Base-by-base conservation (phyloP, 768 basidiomycete genomes). In the Mycena amicta region DNA sequence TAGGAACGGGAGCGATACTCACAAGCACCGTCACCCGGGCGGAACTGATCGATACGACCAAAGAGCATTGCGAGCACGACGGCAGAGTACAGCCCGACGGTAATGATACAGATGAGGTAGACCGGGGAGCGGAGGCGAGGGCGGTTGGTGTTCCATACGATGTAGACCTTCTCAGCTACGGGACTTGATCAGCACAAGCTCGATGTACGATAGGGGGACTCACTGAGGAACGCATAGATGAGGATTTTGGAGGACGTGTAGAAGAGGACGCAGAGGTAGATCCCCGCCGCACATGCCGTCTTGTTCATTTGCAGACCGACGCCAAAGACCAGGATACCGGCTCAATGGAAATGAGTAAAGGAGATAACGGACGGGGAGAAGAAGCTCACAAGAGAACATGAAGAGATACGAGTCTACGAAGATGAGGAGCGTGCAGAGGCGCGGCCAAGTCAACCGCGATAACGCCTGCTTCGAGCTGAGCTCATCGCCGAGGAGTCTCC, bases 341-440 rank as follows among this genome's bases (percentile, higher is more conserved):
- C 80, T 80, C 59, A 11, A 25, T 26, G 18, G 20, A 27, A 41
- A 6, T 11, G n/a, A n/a, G n/a, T n/a, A n/a, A n/a, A n/a, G n/a
- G n/a, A 57, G 47, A 22, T 16, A 37, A 4, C 28, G 2, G 52
- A 52, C 39, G 28, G 30, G 13, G 56, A 45, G 26, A 47, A 41
- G 52, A 12, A 33, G 31, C 76, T 47, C 54, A 80, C 77, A 71
- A 6, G 71, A 66, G 45, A 79, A 69, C 13, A 79, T 60, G 63
- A 79, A 79, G 3, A 74, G 55, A 75, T 75, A 81, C 22, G 80
- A 78, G 50, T 74, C 72, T n/a, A 75, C 37, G 59, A 80, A 75
- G 51, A 77, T 69, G 11, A 78, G 58, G 22, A 79, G 64, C 16
- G 77, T 69, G 41, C 74, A 73, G 13, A 76, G 56, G 15, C 77